Conservation (phyloP, 2,329 filamentous ascomycete genomes). For the Tympanopsis confertula region DNA sequence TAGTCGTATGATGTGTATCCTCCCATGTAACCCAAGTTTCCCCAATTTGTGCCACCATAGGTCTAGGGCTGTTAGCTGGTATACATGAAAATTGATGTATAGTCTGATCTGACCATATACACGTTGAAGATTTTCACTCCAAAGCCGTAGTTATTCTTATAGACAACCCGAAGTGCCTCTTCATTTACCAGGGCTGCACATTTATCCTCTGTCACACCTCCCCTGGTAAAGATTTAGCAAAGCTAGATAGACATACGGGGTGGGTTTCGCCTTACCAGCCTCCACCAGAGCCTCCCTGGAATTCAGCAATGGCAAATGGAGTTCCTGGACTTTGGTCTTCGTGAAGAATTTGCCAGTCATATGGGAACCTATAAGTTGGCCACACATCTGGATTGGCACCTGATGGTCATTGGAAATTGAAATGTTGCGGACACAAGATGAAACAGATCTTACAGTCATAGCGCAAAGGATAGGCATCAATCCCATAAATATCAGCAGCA, state of each 20-base stretch:
- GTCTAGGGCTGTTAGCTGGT: background rate
- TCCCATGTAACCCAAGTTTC: background rate
- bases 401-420: background rate
- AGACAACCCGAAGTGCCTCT: background rate
- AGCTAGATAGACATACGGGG: background rate
- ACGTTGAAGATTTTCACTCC: background rate
- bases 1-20: background rate
- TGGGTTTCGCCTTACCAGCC: background rate
- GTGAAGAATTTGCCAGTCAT: background rate
- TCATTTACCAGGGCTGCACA: background rate
- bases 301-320: background rate
- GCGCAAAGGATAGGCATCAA: background rate
- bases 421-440: background rate
- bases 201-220: background rate
- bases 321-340: background rate
- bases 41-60: background rate
- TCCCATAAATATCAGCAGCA: background rate
- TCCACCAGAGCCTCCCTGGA: background rate
- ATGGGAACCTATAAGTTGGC: background rate
- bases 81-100: background rate
- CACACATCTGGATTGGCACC: background rate
- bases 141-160: slow-evolving; percentile 1
- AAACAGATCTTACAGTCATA: background rate
- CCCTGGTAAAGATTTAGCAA: background rate
- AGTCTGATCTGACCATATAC: background rate